Evolutionary conservation across 2,329 filamentous ascomycete genomes (phyloP).

Genomic region (Tolypocladium ovalisporum): DNA sequence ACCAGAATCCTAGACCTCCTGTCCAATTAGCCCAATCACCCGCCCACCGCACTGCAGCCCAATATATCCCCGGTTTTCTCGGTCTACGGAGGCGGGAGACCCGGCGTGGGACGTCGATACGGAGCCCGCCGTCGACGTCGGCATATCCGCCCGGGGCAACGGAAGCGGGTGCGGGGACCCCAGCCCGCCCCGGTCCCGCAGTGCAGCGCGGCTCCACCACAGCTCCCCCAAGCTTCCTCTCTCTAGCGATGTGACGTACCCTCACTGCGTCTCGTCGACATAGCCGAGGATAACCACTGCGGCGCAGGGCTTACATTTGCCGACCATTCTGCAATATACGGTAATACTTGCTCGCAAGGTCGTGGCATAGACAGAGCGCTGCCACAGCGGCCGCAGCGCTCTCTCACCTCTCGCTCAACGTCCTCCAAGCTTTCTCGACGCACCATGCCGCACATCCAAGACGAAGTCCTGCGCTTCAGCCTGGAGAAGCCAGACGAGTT

Average conservation of each 20-base stretch:
- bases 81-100: background rate
- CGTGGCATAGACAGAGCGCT: background rate
- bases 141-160: background rate
- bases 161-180: background rate
- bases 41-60: background rate
- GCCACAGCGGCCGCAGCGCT: background rate
- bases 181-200: background rate
- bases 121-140: background rate
- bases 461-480: slow-evolving; percentile 43
- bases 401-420: background rate
- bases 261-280: background rate
- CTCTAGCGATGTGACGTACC: background rate
- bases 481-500: slow-evolving; percentile 60
- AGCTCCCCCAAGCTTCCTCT: background rate
- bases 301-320: background rate
- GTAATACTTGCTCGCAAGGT: background rate
- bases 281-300: background rate
- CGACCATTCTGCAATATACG: background rate
- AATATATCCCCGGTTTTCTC: background rate
- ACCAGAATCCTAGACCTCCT: background rate
- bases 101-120: background rate
- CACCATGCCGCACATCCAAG: slow-evolving; percentile 26
- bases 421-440: too few relatives aligned
- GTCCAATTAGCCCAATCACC: background rate
- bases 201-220: background rate